Evolutionary conservation across 163 green algal species (phyloP).

Genomic region (Picocystis sp.): DNA sequence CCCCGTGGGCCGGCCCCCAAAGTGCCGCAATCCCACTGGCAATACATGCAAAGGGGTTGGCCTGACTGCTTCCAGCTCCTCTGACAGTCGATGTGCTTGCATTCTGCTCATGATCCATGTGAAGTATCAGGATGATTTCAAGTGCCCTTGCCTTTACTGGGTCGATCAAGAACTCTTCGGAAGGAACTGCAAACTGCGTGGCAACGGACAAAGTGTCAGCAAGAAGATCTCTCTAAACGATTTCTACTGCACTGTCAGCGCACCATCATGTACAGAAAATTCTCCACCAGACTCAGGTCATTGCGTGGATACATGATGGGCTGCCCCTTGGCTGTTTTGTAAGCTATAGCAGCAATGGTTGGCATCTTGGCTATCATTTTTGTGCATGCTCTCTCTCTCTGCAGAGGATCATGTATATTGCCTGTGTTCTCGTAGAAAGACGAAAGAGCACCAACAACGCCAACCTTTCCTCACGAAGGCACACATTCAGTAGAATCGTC

Average conservation of each 20-base stretch:
- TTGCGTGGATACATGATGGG: slow-evolving; percentile 53
- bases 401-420: slow-evolving; percentile 20
- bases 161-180: slow-evolving; percentile 34
- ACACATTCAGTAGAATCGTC: neutral
- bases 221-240: slow-evolving; percentile 3
- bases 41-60: slow-evolving; percentile 42
- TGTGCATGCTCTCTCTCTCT: slow-evolving; percentile 30
- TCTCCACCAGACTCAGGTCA: slow-evolving; percentile 39
- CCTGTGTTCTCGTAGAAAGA: slow-evolving; percentile 35
- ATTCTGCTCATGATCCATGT: slow-evolving; percentile 60
- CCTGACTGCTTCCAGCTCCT: slow-evolving; percentile 34
- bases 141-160: slow-evolving; percentile 30
- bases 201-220: neutral
- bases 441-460: slow-evolving; percentile 35
- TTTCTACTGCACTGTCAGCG: neutral
- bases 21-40: neutral
- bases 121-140: slow-evolving; percentile 48
- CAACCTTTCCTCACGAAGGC: neutral
- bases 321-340: slow-evolving; percentile 41
- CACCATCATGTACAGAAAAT: slow-evolving; percentile 65
- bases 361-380: slow-evolving; percentile 57
- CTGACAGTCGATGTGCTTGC: slow-evolving; percentile 42
- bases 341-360: slow-evolving; percentile 49
- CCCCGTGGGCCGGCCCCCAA: slow-evolving; percentile 2
- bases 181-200: slow-evolving; percentile 5